Evolutionary conservation across 495 filamentous ascomycete genomes (phyloP).

Genomic region (Zalerion maritima): DNA sequence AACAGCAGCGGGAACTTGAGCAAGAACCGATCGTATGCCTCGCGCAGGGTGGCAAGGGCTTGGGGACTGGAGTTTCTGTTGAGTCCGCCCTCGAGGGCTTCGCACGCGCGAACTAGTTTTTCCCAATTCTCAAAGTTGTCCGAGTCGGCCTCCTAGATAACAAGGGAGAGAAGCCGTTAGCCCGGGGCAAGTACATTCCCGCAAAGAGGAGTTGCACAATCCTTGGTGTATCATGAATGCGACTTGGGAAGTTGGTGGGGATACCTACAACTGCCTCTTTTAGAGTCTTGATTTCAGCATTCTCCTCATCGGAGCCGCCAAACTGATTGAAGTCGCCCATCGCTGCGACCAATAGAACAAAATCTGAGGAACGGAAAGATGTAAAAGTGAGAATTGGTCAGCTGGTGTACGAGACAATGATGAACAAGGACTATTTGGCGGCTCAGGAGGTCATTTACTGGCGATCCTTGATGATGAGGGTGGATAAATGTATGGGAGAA

Average conservation of each 20-base stretch:
- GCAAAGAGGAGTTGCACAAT: too few species aligned
- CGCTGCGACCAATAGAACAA: constrained; percentile 3
- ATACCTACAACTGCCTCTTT: constrained; percentile 62
- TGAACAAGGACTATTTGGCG: constrained; percentile 3
- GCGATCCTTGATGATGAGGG: constrained; percentile 4
- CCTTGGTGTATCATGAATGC: too few species aligned
- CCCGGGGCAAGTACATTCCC: too few species aligned
- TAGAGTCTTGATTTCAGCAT: constrained; percentile 67
- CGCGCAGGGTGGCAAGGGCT: constrained; percentile 70
- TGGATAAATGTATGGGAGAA: constrained; percentile 1
- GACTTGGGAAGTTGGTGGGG: too few species aligned
- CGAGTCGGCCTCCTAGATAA: constrained; percentile 48
- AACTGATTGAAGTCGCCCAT: constrained; percentile 42
- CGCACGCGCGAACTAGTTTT: constrained; percentile 69
- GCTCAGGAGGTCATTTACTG: constrained; percentile 1
- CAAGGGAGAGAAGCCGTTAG: constrained; percentile 5
- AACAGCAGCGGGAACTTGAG: constrained; percentile 92
- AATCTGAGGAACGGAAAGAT: constrained; percentile 4
- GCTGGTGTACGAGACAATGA: constrained; percentile 6
- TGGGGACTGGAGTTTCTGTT: constrained; percentile 94
- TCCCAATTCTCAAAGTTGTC: constrained; percentile 96
- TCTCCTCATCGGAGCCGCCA: constrained; percentile 71
- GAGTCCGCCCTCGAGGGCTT: constrained; percentile 79
- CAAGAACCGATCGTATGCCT: constrained; percentile 82
- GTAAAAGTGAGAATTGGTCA: constrained; percentile 1